A percentile compares a stretch with the other conserved stretches of the same genome.
phyloP scores from a whole-genome alignment of 495 filamentous ascomycete species.

The Penicillium chermesinum region DNA sequence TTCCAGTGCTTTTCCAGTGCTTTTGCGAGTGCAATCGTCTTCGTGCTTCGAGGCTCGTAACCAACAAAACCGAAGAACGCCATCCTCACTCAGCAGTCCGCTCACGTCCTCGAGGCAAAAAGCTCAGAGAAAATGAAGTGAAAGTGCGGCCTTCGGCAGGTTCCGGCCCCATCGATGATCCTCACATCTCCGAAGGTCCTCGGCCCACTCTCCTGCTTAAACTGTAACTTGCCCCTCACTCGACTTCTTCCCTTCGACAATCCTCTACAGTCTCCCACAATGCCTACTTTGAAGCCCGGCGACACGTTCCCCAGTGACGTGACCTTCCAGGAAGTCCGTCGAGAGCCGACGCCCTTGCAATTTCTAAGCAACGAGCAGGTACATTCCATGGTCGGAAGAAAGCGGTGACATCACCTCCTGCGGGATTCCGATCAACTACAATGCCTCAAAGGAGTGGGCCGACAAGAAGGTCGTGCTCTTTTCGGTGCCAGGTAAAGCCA shows the following conservation, averaged over 20 bases:
- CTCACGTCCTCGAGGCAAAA: no score
- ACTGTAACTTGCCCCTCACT: background rate
- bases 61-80: no score
- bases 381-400: slow-evolving; percentile 66
- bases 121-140: no score
- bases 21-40: no score
- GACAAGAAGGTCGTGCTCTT: slow-evolving; percentile 88
- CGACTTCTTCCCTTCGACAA: background rate
- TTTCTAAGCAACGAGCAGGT: slow-evolving; percentile 35
- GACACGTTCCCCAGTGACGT: slow-evolving; percentile 77
- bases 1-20: no score
- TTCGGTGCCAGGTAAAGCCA: slow-evolving; percentile 64
- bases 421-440: slow-evolving; percentile 69
- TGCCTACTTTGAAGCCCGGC: slow-evolving; percentile 69
- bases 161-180: no score
- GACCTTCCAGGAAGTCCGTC: slow-evolving; percentile 55
- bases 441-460: slow-evolving; percentile 79
- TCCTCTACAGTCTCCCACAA: slow-evolving; percentile 2
- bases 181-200: no score
- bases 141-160: no score
- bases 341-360: background rate
- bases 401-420: slow-evolving; percentile 62
- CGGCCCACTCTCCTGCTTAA: no score
- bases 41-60: no score
- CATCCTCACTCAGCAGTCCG: no score